phyloP scores from a whole-genome alignment of 768 basidiomycete species.

The Roridomyces roridus region DNA sequence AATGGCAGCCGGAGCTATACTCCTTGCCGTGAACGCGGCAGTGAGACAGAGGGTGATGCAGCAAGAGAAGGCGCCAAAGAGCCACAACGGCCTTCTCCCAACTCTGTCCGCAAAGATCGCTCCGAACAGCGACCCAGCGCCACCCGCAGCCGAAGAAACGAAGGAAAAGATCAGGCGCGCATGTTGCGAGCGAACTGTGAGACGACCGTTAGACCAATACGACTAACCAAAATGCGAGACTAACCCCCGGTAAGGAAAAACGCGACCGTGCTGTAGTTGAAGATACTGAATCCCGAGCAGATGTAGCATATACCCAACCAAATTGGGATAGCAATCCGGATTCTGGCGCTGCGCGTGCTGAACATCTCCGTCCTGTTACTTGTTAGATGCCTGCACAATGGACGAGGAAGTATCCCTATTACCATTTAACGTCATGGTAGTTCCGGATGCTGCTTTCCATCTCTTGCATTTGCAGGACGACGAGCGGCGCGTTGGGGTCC shows the following conservation, averaged over 20 bases:
- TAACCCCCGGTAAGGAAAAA: conserved; percentile 58
- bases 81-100: conserved; percentile 51
- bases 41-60: conserved; percentile 42
- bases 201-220: too few species aligned
- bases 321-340: conserved; percentile 51
- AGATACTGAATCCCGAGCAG: conserved; percentile 10
- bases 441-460: conserved; percentile 55
- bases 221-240: background rate
- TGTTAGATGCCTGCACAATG: conserved; percentile 35
- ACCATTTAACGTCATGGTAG: conserved; percentile 63
- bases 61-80: conserved; percentile 44
- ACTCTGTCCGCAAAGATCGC: conserved; percentile 49
- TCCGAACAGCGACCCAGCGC: conserved; percentile 45
- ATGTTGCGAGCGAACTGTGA: conserved; percentile 44
- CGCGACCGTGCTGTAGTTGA: conserved; percentile 48
- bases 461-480: conserved; percentile 58
- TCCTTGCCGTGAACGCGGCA: conserved; percentile 42
- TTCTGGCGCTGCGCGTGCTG: conserved; percentile 51
- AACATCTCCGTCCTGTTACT: conserved; percentile 56
- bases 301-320: conserved; percentile 53
- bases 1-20: conserved; percentile 47
- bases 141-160: conserved; percentile 46
- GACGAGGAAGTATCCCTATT: conserved; percentile 20
- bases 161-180: conserved; percentile 45
- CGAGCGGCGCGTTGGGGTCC: conserved; percentile 54